phyloP scores from a whole-genome alignment of 768 basidiomycete genomes.

The Kwoniella sp. region DNA sequence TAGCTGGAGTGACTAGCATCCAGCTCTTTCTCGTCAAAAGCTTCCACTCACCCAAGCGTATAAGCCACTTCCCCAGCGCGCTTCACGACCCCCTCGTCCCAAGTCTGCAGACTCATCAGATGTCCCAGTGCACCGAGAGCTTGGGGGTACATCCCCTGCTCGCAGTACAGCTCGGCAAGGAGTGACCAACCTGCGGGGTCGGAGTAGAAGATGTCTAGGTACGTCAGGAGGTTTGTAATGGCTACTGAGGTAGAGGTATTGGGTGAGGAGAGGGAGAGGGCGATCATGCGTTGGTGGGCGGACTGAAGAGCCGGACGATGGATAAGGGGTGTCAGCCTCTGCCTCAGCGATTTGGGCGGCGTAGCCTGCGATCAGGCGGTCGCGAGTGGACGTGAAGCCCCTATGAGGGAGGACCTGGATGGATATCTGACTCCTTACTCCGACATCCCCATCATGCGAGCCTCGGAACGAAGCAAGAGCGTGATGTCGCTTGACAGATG shows the following conservation, averaged over 20 bases:
- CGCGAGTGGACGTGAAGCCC: too few species aligned
- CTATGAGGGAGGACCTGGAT: too few species aligned
- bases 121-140: constrained; percentile 44
- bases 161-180: constrained; percentile 54
- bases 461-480: too few species aligned
- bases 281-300: constrained; percentile 54
- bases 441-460: too few species aligned
- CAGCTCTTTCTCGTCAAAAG: not conserved
- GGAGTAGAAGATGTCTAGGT: constrained; percentile 56
- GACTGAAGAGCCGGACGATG: too few species aligned
- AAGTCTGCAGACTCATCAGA: constrained; percentile 42
- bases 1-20: too few species aligned
- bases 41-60: constrained; percentile 42
- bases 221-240: constrained; percentile 46
- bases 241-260: constrained; percentile 17
- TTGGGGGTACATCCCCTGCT: constrained; percentile 45
- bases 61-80: constrained; percentile 48
- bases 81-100: constrained; percentile 40
- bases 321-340: not conserved
- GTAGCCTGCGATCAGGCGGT: too few species aligned
- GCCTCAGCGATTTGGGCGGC: too few species aligned
- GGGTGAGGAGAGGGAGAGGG: constrained; percentile 36
- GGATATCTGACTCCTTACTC: too few species aligned
- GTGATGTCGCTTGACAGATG: not conserved
- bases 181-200: constrained; percentile 55